Conservation (phyloP, 306 rosid species). For the Canavalia gladiata region DNA sequence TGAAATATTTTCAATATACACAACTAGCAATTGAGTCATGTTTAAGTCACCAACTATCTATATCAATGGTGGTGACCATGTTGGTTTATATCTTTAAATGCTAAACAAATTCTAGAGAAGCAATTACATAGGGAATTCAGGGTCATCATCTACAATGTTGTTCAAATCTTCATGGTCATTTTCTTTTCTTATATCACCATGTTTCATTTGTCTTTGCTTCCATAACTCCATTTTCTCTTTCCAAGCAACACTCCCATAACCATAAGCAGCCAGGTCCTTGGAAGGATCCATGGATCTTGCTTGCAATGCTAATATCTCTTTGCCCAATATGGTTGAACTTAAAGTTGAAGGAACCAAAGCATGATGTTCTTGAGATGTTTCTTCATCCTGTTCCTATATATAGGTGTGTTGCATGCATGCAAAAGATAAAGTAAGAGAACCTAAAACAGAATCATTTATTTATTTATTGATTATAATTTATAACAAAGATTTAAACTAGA, state of each 20-base stretch:
- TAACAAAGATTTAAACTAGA: neutral
- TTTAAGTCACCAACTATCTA: neutral
- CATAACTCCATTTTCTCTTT: slow-evolving; percentile 71
- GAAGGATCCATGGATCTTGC: slow-evolving; percentile 77
- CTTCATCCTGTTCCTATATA: slow-evolving; percentile 52
- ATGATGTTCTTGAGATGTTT: slow-evolving; percentile 52
- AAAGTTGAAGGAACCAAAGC: slow-evolving; percentile 61
- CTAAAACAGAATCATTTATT: neutral
- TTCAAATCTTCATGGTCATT: slow-evolving; percentile 42
- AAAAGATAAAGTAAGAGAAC: neutral
- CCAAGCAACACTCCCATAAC: slow-evolving; percentile 82
- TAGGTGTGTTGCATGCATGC: slow-evolving; percentile 39
- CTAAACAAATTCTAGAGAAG: neutral
- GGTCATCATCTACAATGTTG: slow-evolving; percentile 47
- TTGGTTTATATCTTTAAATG: neutral
- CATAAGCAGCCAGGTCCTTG: slow-evolving; percentile 71
- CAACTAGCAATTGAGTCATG: neutral
- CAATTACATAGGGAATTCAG: slow-evolving; percentile 63
- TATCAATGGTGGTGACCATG: no score
- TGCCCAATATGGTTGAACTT: slow-evolving; percentile 44
- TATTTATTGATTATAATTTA: no score
- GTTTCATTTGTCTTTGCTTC: slow-evolving; percentile 60
- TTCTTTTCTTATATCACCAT: slow-evolving; percentile 49
- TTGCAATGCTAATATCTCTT: slow-evolving; percentile 46
- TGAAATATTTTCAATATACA: neutral